Conservation (phyloP, 495 filamentous ascomycete species). For the Trypethelium eluteriae region DNA sequence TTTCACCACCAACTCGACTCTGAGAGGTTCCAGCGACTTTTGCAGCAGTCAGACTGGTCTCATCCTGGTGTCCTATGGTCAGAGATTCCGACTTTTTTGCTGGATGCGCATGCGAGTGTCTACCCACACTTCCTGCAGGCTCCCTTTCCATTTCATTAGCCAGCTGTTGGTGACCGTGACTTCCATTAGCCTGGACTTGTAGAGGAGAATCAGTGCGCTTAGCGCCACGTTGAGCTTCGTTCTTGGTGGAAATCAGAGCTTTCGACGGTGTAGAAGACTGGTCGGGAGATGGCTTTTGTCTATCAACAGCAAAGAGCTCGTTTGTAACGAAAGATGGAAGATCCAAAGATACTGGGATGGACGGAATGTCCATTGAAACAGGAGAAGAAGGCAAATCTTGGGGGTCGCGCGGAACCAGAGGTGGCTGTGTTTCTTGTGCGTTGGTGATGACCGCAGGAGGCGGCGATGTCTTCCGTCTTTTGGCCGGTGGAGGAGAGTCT, state of each 20-base stretch:
- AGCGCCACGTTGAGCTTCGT: background rate
- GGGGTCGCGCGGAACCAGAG: background rate
- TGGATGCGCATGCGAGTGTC: background rate
- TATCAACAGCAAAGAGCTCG: background rate
- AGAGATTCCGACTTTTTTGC: background rate
- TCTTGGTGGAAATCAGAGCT: background rate
- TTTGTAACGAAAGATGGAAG: slow-evolving; percentile 1
- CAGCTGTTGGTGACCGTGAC: background rate
- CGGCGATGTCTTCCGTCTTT: slow-evolving; percentile 5
- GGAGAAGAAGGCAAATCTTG: background rate
- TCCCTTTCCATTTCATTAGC: background rate
- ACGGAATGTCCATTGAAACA: slow-evolving; percentile 4
- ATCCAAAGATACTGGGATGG: slow-evolving; percentile 6
- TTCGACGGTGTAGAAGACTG: background rate
- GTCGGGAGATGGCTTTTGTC: background rate
- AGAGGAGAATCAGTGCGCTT: slow-evolving; percentile 4
- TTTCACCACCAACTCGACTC: background rate
- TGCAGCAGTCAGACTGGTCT: background rate
- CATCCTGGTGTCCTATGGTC: background rate
- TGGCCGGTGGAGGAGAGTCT: slow-evolving; percentile 9
- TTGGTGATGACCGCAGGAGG: background rate
- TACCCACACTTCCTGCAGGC: background rate
- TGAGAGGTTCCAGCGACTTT: background rate
- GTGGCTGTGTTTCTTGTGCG: background rate
- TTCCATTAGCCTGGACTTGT: background rate